Percentiles rank a stretch among this genome's conserved stretches.
These are phyloP conservation scores for Pezicula rhizophila DNA, from an alignment of 2,329 filamentous ascomycete species.

Conservation along the genomic window DNA sequence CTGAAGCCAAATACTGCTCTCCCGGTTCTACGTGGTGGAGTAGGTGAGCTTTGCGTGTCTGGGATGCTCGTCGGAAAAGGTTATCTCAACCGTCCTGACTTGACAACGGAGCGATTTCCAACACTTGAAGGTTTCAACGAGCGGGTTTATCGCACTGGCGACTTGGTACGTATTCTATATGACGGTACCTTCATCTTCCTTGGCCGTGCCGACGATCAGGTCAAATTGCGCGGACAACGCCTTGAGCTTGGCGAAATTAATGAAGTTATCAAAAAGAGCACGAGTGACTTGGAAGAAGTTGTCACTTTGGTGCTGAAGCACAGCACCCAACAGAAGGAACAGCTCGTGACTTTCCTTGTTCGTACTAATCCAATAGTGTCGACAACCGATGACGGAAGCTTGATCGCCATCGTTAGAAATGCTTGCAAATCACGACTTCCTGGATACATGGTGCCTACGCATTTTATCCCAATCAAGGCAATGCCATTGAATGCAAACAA, in stretches of 20 bases:
- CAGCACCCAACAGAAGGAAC: constrained; percentile 67
- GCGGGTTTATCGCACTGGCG: constrained; percentile 79
- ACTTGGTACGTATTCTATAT: constrained; percentile 74
- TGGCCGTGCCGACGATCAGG: constrained; percentile 82
- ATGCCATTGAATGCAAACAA: constrained; percentile 86
- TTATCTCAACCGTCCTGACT: constrained; percentile 73
- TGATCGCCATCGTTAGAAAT: constrained; percentile 44
- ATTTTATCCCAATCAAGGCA: constrained; percentile 63
- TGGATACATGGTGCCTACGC: constrained; percentile 85
- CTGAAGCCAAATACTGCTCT: constrained; percentile 61
- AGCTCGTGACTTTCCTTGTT: constrained; percentile 72
- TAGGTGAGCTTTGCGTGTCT: constrained; percentile 85
- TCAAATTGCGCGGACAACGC: constrained; percentile 84
- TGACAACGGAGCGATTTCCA: constrained; percentile 74
- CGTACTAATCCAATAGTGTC: constrained; percentile 17
- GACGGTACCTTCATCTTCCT: constrained; percentile 83
- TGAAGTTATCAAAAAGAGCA: constrained; percentile 64
- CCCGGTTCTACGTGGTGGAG: constrained; percentile 69
- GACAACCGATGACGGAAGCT: constrained; percentile 19
- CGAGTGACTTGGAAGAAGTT: constrained; percentile 56
- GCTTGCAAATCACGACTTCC: constrained; percentile 68
- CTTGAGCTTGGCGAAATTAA: constrained; percentile 92
- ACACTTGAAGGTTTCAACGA: constrained; percentile 49
- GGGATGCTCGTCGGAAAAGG: constrained; percentile 84
- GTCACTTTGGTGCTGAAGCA: constrained; percentile 71